Conservation (phyloP, 2,329 filamentous ascomycete genomes). For the Aspergillus pseudonomiae region DNA sequence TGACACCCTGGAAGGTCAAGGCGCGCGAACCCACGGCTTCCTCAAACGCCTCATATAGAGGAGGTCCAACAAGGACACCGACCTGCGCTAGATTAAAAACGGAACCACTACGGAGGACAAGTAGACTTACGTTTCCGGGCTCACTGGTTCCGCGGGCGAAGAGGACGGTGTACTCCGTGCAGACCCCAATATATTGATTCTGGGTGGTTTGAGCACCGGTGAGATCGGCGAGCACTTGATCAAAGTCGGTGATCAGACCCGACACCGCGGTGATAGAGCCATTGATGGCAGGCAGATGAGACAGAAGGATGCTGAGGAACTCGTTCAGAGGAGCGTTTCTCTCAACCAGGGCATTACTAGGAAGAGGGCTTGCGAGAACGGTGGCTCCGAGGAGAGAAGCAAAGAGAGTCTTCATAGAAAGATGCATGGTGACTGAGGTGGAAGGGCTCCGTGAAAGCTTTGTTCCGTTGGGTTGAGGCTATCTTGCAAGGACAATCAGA, state of each 20-base stretch:
- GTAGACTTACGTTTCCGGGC: not conserved
- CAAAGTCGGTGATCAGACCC: not conserved
- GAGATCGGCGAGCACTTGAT: not conserved
- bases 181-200: not conserved
- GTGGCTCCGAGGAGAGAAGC: not conserved
- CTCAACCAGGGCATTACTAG: not conserved
- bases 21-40: not conserved
- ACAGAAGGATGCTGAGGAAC: not conserved
- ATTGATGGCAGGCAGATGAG: not conserved
- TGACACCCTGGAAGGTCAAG: not conserved
- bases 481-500: not conserved
- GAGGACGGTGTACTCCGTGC: not conserved
- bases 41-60: not conserved
- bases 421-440: not conserved
- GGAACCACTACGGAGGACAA: not conserved
- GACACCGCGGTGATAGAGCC: not conserved
- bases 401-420: not conserved
- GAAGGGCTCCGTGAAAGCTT: not conserved
- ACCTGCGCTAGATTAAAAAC: not conserved
- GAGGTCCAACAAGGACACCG: not conserved
- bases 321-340: not conserved
- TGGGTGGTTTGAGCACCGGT: not conserved
- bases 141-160: slow-evolving; percentile 3
- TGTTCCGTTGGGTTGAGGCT: not conserved
- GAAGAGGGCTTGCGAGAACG: not conserved